Percentiles rank a stretch among this genome's conserved stretches.
These are phyloP conservation scores for Gnomoniopsis sp. DNA, from an alignment of 2,329 filamentous ascomycete species.

Conservation along the genomic window DNA sequence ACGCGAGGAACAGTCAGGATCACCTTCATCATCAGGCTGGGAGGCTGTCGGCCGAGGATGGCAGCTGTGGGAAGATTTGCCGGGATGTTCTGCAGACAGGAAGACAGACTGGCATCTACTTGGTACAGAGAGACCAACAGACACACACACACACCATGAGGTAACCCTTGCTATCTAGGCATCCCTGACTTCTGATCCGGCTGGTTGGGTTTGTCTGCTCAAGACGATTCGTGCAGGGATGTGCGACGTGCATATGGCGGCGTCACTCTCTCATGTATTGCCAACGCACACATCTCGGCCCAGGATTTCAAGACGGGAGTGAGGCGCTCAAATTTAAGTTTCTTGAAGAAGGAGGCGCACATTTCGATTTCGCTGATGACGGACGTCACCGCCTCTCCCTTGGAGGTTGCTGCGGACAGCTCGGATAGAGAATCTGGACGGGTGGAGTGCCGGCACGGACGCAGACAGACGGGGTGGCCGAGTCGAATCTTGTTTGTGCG, in stretches of 20 bases:
- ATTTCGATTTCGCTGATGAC: background rate
- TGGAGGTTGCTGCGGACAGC: background rate
- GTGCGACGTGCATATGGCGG: conserved; percentile 17
- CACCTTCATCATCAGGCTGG: background rate
- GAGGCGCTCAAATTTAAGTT: background rate
- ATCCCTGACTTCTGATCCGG: background rate
- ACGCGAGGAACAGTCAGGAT: background rate
- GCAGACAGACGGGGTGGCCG: conserved; percentile 1
- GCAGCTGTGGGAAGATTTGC: background rate
- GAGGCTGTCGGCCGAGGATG: background rate
- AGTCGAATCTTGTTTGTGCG: conserved; percentile 10
- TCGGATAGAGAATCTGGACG: background rate
- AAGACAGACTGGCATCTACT: background rate
- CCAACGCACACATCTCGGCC: conserved; percentile 25
- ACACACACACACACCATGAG: background rate
- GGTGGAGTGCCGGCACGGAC: background rate
- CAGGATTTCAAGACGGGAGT: conserved; percentile 13
- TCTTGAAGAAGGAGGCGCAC: background rate
- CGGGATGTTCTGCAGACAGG: background rate
- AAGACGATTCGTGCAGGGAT: background rate
- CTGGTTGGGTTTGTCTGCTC: background rate
- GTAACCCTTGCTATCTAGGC: no score
- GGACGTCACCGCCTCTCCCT: background rate
- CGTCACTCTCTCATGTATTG: conserved; percentile 29
- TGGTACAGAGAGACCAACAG: no score